Evolutionary conservation across 1,139 yeast species (phyloP), one percentile per base, ranked within the genome.

Genomic region (Candida labiduridarum): DNA sequence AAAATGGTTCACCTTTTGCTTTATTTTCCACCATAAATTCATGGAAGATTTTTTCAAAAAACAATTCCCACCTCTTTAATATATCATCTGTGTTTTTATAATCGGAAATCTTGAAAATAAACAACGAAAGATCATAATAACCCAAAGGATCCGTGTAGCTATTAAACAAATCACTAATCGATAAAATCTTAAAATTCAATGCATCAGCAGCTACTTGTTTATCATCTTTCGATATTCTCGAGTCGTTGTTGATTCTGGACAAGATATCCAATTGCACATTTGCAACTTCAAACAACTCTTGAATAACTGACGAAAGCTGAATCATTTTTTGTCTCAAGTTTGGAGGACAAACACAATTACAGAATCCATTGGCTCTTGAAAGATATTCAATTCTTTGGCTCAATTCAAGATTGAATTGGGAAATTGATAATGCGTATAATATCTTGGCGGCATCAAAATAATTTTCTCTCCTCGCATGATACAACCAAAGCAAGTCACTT

Each of bases 281-380:
- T 3, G 97, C 95, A 41, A 94, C 95, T 47, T 89, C 96, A 61
- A 92, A 82, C 48, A 88, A 79, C 63, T 92, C 97, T 58, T 85
- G 87, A 34, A 92, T 87, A 56, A 80, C 74, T 10, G 84, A 76
- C 1, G 90, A 79, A 51, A 94, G 74, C 60, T 83, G 85, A 31
- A 85, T 82, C 81, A 89, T 85, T 56, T 83, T 82, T 61, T 87
- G 96, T 57, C 95, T 80, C 60, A 85, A 78, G 53, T 80, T 83
- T 31, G 95, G 91, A 19, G 95, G 87, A 56, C 94, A 85, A 30
- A 83, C 84, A 66, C 96, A 87, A 61, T 89, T 89, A 64, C 97
- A 89, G 72, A 89, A 92, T 2, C 97, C 97, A 65, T 87, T 88
- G 0, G 97, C 98, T 57, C 98, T 81, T 1, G 97, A 89, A 52